Evolutionary conservation across 495 filamentous ascomycete genomes (phyloP).

Genomic region (Neurospora sp.): DNA sequence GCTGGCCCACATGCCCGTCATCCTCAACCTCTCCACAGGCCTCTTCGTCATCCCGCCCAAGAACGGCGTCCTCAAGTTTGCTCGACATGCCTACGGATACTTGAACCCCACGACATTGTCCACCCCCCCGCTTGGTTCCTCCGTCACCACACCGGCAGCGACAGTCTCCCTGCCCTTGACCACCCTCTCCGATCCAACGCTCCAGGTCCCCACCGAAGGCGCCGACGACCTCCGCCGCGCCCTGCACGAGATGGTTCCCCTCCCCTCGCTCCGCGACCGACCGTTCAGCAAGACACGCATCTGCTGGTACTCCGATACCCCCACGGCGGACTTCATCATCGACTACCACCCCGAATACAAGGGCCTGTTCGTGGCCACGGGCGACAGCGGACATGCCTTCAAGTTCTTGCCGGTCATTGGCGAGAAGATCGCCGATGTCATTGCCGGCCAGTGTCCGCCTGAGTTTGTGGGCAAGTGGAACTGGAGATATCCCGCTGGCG

Average conservation of each 20-base stretch:
- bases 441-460: conserved; percentile 46
- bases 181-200: conserved; percentile 27
- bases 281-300: conserved; percentile 61
- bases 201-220: conserved; percentile 48
- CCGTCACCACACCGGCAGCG: conserved; percentile 1
- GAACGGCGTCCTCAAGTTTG: conserved; percentile 66
- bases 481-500: conserved; percentile 38
- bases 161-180: conserved; percentile 40
- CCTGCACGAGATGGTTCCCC: conserved; percentile 52
- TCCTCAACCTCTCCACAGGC: conserved; percentile 71
- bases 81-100: conserved; percentile 76
- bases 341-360: conserved; percentile 59
- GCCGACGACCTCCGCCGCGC: conserved; percentile 50
- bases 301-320: conserved; percentile 87
- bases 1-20: conserved; percentile 57
- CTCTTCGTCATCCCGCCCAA: conserved; percentile 75
- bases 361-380: conserved; percentile 70
- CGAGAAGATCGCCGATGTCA: conserved; percentile 60
- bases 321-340: conserved; percentile 71
- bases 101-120: conserved; percentile 49
- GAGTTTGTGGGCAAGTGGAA: conserved; percentile 58
- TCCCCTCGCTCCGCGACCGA: conserved; percentile 42
- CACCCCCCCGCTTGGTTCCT: conserved; percentile 32
- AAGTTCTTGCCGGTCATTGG: conserved; percentile 86
- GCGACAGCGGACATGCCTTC: conserved; percentile 78